Percentiles rank a stretch among this genome's conserved stretches.
Evolutionary conservation across 2,329 filamentous ascomycete species (phyloP).

Genomic region (Fulvia fulva): DNA sequence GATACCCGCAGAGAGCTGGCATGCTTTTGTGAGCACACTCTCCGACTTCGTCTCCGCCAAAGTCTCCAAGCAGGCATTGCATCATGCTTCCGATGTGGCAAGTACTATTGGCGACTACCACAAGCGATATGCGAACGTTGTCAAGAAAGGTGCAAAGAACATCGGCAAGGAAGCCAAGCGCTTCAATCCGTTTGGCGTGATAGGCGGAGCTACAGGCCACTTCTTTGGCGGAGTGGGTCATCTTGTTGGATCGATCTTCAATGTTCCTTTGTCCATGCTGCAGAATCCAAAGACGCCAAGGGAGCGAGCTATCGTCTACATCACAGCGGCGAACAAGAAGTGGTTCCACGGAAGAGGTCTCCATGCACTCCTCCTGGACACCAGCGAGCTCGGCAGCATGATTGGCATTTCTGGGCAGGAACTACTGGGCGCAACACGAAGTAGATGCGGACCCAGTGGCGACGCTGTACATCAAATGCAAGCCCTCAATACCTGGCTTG

Average conservation of each 20-base stretch:
- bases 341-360: slow-evolving; percentile 19
- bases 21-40: slow-evolving; percentile 17
- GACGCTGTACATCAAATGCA: slow-evolving; percentile 7
- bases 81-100: slow-evolving; percentile 19
- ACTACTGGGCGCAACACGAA: slow-evolving; percentile 2
- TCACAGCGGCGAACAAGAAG: slow-evolving; percentile 19
- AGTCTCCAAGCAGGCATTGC: slow-evolving; percentile 19
- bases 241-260: slow-evolving; percentile 14
- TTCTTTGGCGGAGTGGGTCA: slow-evolving; percentile 16
- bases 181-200: slow-evolving; percentile 16
- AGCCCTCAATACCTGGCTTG: slow-evolving; percentile 8
- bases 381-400: slow-evolving; percentile 12
- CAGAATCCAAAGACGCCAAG: slow-evolving; percentile 20
- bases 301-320: slow-evolving; percentile 16
- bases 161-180: slow-evolving; percentile 16
- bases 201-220: slow-evolving; percentile 17
- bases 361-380: slow-evolving; percentile 14
- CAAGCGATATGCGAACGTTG: slow-evolving; percentile 14
- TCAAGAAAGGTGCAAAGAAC: slow-evolving; percentile 10
- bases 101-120: slow-evolving; percentile 11
- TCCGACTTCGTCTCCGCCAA: slow-evolving; percentile 21
- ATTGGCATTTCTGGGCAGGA: slow-evolving; percentile 1
- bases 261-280: slow-evolving; percentile 6
- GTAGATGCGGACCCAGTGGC: neutral
- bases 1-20: slow-evolving; percentile 17